These are phyloP conservation scores for Plasmodium malariae DNA, from an alignment of 169 alveolate species.

Conservation along the genomic window DNA sequence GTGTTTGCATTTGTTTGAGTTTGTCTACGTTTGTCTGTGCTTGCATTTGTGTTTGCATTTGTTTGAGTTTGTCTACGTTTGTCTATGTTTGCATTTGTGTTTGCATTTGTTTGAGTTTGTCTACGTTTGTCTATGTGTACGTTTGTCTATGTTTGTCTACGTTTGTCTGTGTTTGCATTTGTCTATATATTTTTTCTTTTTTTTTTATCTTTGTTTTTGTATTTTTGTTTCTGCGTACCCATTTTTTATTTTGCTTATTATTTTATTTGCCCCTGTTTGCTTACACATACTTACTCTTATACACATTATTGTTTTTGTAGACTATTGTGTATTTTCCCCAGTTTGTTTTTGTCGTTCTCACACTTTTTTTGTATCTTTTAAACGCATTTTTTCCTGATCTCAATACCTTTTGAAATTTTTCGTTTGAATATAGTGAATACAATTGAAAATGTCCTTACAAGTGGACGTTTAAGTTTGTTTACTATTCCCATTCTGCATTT, in stretches of 20 bases:
- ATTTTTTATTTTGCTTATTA: too few species aligned
- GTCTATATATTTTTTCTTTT: not conserved
- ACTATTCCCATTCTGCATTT: too few species aligned
- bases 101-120: not conserved
- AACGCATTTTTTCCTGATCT: not conserved
- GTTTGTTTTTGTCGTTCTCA: too few species aligned
- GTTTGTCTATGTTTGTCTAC: not conserved
- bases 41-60: not conserved
- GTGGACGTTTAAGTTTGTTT: too few species aligned
- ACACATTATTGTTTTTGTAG: too few species aligned
- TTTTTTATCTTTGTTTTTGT: not conserved
- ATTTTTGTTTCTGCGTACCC: not conserved
- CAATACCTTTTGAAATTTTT: not conserved
- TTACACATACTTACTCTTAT: too few species aligned
- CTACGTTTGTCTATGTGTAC: constrained; percentile 3
- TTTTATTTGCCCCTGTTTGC: too few species aligned
- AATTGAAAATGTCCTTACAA: too few species aligned
- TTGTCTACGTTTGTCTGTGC: not conserved
- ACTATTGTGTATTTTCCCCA: too few species aligned
- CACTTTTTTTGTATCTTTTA: not conserved
- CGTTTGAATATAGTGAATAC: constrained; percentile 2
- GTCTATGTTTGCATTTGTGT: not conserved
- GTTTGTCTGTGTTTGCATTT: constrained; percentile 1
- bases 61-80: not conserved
- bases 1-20: not conserved